These are phyloP conservation scores for Yarrowia osloensis DNA, from an alignment of 805 yeast species.

Conservation along the genomic window DNA sequence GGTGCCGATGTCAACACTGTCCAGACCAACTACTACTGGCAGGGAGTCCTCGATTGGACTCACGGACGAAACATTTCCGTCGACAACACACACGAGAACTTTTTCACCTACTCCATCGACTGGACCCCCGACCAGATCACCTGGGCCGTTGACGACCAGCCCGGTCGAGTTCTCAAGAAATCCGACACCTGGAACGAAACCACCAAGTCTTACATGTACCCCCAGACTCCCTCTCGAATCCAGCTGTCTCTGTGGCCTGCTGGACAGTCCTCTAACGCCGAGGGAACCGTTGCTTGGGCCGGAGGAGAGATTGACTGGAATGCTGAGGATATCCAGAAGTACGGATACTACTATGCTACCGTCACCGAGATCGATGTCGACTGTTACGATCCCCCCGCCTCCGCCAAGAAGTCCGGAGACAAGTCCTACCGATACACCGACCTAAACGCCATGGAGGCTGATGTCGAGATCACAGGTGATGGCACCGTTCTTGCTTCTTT, in stretches of 20 bases:
- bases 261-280: slow-evolving; percentile 51
- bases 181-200: slow-evolving; percentile 59
- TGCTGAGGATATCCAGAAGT: slow-evolving; percentile 65
- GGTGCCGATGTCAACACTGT: slow-evolving; percentile 69
- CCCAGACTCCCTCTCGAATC: slow-evolving; percentile 87
- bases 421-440: slow-evolving; percentile 57
- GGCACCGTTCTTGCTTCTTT: slow-evolving; percentile 58
- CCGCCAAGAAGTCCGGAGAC: slow-evolving; percentile 50
- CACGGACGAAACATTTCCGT: slow-evolving; percentile 52
- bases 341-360: slow-evolving; percentile 80
- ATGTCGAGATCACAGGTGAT: slow-evolving; percentile 63
- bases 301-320: slow-evolving; percentile 89
- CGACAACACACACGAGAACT: slow-evolving; percentile 63
- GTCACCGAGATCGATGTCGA: slow-evolving; percentile 61
- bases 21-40: slow-evolving; percentile 79
- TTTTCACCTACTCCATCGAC: slow-evolving; percentile 74
- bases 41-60: slow-evolving; percentile 69
- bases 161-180: slow-evolving; percentile 64
- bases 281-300: slow-evolving; percentile 77
- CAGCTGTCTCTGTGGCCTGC: slow-evolving; percentile 65
- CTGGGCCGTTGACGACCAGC: slow-evolving; percentile 74
- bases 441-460: slow-evolving; percentile 48
- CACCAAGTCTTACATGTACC: slow-evolving; percentile 67
- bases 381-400: slow-evolving; percentile 73
- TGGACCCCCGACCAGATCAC: slow-evolving; percentile 72